Conservation (phyloP, 2,329 filamentous ascomycete species). For the Aureobasidium sp. region DNA sequence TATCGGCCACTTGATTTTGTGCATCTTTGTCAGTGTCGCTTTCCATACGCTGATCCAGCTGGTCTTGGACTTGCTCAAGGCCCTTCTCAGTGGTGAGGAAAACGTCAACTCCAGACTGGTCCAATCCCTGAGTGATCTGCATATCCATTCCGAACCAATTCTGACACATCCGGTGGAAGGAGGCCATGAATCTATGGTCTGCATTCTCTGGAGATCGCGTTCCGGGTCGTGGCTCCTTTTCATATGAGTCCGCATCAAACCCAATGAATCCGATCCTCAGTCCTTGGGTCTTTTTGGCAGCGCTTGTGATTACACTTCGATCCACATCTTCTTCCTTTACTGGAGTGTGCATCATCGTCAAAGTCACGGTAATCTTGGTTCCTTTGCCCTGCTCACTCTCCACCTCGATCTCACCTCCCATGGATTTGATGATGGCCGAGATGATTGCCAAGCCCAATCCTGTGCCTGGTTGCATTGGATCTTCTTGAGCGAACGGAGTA, state of each 20-base stretch:
- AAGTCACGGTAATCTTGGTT: slow-evolving; percentile 29
- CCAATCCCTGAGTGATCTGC: background rate
- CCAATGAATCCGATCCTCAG: slow-evolving; percentile 9
- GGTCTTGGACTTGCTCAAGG: background rate
- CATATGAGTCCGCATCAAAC: slow-evolving; percentile 4
- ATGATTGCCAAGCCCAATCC: slow-evolving; percentile 62
- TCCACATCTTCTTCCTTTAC: slow-evolving; percentile 1
- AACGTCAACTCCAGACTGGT: background rate
- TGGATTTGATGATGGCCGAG: slow-evolving; percentile 49
- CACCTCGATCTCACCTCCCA: slow-evolving; percentile 54
- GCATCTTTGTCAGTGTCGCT: background rate
- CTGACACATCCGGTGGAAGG: slow-evolving; percentile 12
- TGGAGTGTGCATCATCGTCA: slow-evolving; percentile 7
- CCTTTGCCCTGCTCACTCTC: slow-evolving; percentile 47
- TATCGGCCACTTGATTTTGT: background rate
- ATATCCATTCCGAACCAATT: slow-evolving; percentile 15
- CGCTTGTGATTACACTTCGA: slow-evolving; percentile 6
- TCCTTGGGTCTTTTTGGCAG: background rate
- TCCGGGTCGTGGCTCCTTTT: background rate
- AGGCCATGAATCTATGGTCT: slow-evolving; percentile 8
- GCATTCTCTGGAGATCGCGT: slow-evolving; percentile 6
- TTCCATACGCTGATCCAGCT: background rate
- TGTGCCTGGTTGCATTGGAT: slow-evolving; percentile 52
- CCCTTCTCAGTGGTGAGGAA: slow-evolving; percentile 16
- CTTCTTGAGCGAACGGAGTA: slow-evolving; percentile 59